Conservation (phyloP, 768 basidiomycete genomes). For the Zangia roseola region DNA sequence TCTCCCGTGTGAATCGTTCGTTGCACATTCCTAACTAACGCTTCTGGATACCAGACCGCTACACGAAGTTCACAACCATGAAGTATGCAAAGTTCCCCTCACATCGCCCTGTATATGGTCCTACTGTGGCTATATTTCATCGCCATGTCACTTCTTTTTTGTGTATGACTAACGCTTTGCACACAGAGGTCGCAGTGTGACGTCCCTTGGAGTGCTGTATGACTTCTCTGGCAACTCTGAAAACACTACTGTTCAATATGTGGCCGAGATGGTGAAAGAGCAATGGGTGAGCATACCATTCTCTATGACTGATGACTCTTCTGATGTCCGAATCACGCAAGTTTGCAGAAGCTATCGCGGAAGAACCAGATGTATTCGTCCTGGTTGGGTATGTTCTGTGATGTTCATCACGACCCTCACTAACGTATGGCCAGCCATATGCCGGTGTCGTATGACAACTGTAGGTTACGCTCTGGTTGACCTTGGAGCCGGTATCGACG, state of each 20-base stretch:
- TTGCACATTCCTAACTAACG: conserved; percentile 26
- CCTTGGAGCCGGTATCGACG: neutral
- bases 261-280: conserved; percentile 76
- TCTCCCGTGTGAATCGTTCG: neutral
- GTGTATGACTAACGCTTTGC: neutral
- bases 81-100: conserved; percentile 48
- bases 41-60: conserved; percentile 44
- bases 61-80: conserved; percentile 68
- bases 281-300: conserved; percentile 53
- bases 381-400: conserved; percentile 53
- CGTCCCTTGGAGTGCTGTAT: conserved; percentile 76
- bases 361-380: conserved; percentile 82
- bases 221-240: conserved; percentile 70
- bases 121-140: neutral
- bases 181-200: conserved; percentile 63
- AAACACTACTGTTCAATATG: conserved; percentile 74
- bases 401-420: neutral
- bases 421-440: conserved; percentile 60
- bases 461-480: conserved; percentile 33
- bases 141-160: neutral
- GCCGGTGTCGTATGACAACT: conserved; percentile 71
- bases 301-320: neutral
- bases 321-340: conserved; percentile 23
- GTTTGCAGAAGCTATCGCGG: conserved; percentile 77
- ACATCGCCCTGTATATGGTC: neutral